Conservation (phyloP, 305 asterid species). For the Fraxinus xanthoxyloides region DNA sequence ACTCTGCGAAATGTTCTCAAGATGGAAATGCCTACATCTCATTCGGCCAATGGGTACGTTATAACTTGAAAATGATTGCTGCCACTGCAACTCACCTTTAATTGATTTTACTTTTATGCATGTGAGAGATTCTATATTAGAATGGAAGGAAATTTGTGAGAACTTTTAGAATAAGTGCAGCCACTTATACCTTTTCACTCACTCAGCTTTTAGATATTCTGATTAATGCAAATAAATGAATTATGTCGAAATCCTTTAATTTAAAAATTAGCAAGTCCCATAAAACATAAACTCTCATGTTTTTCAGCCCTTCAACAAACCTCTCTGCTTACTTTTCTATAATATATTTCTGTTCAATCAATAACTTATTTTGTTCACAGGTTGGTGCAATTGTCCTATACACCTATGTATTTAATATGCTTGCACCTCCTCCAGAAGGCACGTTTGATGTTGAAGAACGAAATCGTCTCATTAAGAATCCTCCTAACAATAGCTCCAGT, state of each 20-base stretch:
- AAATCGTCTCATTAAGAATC: slow-evolving; percentile 44
- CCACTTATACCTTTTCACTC: slow-evolving; percentile 16
- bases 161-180: slow-evolving; percentile 12
- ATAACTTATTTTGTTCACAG: slow-evolving; percentile 37
- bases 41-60: slow-evolving; percentile 95
- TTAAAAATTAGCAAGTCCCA: slow-evolving; percentile 2
- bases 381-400: slow-evolving; percentile 96
- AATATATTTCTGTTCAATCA: slow-evolving; percentile 10
- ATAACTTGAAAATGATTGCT: slow-evolving; percentile 20
- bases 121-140: background rate
- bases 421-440: slow-evolving; percentile 92
- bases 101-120: background rate
- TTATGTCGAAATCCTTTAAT: background rate
- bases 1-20: slow-evolving; percentile 62
- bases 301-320: slow-evolving; percentile 3
- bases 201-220: background rate
- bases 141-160: slow-evolving; percentile 1
- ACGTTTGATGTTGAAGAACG: slow-evolving; percentile 61
- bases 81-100: slow-evolving; percentile 13
- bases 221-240: background rate
- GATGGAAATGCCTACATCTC: slow-evolving; percentile 99
- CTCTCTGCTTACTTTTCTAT: slow-evolving; percentile 1
- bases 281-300: slow-evolving; percentile 7
- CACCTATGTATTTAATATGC: slow-evolving; percentile 93
- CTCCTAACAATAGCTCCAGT: slow-evolving; percentile 33